Percentiles rank a stretch among this genome's conserved stretches.
Evolutionary conservation across 306 rosid species (phyloP).

Genomic region (Corylus avellana): DNA sequence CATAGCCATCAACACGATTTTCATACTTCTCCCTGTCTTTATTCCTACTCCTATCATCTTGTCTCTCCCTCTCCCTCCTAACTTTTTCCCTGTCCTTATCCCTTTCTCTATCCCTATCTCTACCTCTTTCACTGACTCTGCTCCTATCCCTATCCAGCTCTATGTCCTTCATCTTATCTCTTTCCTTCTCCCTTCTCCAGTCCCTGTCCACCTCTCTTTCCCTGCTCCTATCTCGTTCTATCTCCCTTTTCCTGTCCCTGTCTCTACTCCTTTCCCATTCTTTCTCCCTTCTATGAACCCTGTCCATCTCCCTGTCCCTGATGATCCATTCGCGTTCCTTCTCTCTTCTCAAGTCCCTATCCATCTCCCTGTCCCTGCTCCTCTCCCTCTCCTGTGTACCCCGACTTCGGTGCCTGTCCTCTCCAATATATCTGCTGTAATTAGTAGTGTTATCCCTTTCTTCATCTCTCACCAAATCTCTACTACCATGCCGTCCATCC

Average conservation of each 20-base stretch:
- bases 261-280: conserved; percentile 56
- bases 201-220: conserved; percentile 51
- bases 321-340: conserved; percentile 51
- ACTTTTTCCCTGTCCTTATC: conserved; percentile 42
- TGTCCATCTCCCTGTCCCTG: conserved; percentile 44
- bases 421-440: conserved; percentile 27
- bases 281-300: conserved; percentile 39
- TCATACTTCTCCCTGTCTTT: conserved; percentile 53
- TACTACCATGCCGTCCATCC: conserved; percentile 31
- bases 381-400: conserved; percentile 43
- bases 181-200: conserved; percentile 49
- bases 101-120: conserved; percentile 46
- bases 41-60: conserved; percentile 48
- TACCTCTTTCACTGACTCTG: conserved; percentile 21
- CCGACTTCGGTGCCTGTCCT: conserved; percentile 29
- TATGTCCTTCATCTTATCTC: conserved; percentile 51
- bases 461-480: conserved; percentile 46
- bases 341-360: conserved; percentile 30
- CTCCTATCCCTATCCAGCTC: conserved; percentile 45
- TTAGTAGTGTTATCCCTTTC: conserved; percentile 42
- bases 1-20: conserved; percentile 41
- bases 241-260: conserved; percentile 57
- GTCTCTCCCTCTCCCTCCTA: conserved; percentile 49
- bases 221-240: conserved; percentile 52
- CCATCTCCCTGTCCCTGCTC: conserved; percentile 54